These are phyloP conservation scores for Colletotrichum higginsianum DNA, from an alignment of 2,329 filamentous ascomycete species.

Conservation along the genomic window DNA sequence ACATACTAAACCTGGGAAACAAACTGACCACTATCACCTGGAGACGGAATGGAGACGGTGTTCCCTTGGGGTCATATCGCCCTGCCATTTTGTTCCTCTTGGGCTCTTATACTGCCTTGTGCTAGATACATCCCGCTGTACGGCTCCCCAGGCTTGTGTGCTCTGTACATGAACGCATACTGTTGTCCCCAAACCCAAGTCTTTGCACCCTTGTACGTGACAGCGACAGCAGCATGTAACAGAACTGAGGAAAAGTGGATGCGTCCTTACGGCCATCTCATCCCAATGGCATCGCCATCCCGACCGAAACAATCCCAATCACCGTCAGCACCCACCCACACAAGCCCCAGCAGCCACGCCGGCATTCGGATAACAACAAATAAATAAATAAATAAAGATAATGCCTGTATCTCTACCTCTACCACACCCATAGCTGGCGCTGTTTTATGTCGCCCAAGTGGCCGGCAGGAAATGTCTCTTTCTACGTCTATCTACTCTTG, in stretches of 20 bases:
- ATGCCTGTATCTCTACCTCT: neutral
- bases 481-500: neutral
- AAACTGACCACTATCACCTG: too few relatives aligned
- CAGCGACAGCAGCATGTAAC: conserved; percentile 15
- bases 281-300: conserved; percentile 26
- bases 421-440: neutral
- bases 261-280: conserved; percentile 32
- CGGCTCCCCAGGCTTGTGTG: conserved; percentile 13
- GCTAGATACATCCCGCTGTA: neutral
- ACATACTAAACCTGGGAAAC: neutral
- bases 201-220: conserved; percentile 21
- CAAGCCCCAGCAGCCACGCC: conserved; percentile 18
- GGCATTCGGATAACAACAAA: neutral
- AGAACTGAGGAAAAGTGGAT: conserved; percentile 19
- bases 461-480: neutral
- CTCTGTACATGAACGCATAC: neutral
- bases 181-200: conserved; percentile 17
- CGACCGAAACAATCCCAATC: conserved; percentile 40
- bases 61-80: conserved; percentile 9
- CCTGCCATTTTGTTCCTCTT: neutral
- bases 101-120: neutral
- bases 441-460: neutral
- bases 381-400: too few relatives aligned
- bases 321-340: conserved; percentile 35
- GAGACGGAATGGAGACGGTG: neutral